Evolutionary conservation across 352 stramenopile genomes (phyloP).

Genomic region (Thraustochytrium sp.): DNA sequence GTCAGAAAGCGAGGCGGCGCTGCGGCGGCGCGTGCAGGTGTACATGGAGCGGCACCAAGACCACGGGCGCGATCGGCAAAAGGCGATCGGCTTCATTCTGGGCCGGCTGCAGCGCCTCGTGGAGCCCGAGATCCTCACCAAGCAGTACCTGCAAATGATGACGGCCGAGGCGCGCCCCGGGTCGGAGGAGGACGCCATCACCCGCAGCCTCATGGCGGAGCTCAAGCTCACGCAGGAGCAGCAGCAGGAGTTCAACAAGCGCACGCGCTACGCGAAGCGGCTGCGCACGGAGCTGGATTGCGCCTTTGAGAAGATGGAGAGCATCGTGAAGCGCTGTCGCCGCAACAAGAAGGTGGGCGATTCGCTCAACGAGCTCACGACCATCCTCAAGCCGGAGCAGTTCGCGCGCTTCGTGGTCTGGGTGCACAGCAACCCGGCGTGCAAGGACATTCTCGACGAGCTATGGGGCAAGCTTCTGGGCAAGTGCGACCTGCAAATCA

Average conservation of each 20-base stretch:
- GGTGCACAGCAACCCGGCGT: slow-evolving; percentile 43
- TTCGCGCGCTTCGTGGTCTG: slow-evolving; percentile 43
- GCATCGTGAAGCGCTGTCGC: slow-evolving; percentile 30
- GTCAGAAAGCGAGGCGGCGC: not conserved
- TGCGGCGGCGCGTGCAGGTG: slow-evolving; percentile 20
- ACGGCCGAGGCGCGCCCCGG: not conserved
- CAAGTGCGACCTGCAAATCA: slow-evolving; percentile 40
- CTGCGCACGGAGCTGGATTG: slow-evolving; percentile 36
- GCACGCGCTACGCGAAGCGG: slow-evolving; percentile 27
- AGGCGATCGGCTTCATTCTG: slow-evolving; percentile 41
- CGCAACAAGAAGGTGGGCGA: slow-evolving; percentile 44
- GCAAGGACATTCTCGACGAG: slow-evolving; percentile 45
- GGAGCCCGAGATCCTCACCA: slow-evolving; percentile 30
- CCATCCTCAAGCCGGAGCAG: slow-evolving; percentile 33
- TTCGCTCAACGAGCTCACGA: slow-evolving; percentile 34
- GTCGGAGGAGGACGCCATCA: not conserved
- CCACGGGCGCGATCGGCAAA: slow-evolving; percentile 40
- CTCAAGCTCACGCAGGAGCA: slow-evolving; percentile 33
- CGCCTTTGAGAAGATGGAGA: slow-evolving; percentile 40
- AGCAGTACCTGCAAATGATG: slow-evolving; percentile 40
- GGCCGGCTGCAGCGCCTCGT: slow-evolving; percentile 22
- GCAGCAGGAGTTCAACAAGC: slow-evolving; percentile 23
- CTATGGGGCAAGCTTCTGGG: slow-evolving; percentile 33
- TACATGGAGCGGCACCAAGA: slow-evolving; percentile 43
- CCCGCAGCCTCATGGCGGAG: slow-evolving; percentile 27